A percentile compares a stretch with the other conserved stretches of the same genome.
phyloP scores from a whole-genome alignment of 2,329 filamentous ascomycete genomes.

The Byssothecium circinans region DNA sequence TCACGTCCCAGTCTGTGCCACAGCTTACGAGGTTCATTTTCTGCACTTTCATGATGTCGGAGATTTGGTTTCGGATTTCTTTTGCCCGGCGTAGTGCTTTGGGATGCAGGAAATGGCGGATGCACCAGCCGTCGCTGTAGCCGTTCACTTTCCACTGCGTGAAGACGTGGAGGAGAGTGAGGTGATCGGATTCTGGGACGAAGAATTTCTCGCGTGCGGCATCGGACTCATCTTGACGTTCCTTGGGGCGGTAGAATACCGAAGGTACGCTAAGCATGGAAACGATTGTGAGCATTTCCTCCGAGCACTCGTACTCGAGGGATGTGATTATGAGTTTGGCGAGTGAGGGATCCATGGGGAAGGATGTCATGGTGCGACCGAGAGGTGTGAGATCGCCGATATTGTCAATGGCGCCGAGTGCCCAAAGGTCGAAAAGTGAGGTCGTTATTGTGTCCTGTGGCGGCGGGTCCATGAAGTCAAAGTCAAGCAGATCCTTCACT shows the following conservation, averaged over 20 bases:
- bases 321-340: constrained; percentile 94
- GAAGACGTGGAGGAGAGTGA: constrained; percentile 95
- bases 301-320: constrained; percentile 86
- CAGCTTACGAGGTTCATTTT: constrained; percentile 86
- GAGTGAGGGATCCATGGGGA: constrained; percentile 95
- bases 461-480: constrained; percentile 98
- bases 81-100: constrained; percentile 89
- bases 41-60: constrained; percentile 92
- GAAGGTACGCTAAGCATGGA: constrained; percentile 96
- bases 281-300: constrained; percentile 98
- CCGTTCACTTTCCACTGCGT: constrained; percentile 93
- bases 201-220: constrained; percentile 97
- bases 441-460: constrained; percentile 98
- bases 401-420: constrained; percentile 89
- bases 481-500: constrained; percentile 90
- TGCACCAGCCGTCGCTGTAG: constrained; percentile 87
- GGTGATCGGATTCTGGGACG: constrained; percentile 93
- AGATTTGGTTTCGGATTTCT: constrained; percentile 90
- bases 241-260: constrained; percentile 95
- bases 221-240: constrained; percentile 94
- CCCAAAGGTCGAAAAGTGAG: constrained; percentile 96
- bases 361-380: constrained; percentile 91
- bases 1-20: constrained; percentile 95
- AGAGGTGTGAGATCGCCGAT: constrained; percentile 87
- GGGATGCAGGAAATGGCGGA: constrained; percentile 90